phyloP scores from a whole-genome alignment of 225 moss, liverwort and hornwort species.

The Sphagnum tenellum region DNA sequence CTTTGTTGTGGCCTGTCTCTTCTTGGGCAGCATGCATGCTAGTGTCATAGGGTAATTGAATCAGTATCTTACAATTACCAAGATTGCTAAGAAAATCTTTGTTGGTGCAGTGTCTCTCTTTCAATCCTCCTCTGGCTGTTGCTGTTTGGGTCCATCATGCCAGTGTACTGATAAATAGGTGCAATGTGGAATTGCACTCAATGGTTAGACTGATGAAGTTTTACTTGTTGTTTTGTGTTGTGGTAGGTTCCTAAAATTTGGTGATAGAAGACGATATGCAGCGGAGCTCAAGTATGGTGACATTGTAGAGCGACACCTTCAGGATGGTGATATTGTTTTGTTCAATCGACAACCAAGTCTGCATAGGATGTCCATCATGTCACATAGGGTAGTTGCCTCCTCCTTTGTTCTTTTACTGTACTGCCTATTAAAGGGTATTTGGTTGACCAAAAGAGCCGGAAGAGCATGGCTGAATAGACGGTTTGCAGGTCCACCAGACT shows the following conservation, averaged over 20 bases:
- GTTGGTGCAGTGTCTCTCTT: too few species aligned
- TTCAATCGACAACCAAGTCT: constrained; percentile 97
- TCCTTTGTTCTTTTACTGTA: neutral
- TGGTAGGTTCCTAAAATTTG: constrained; percentile 81
- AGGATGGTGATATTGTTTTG: constrained; percentile 96
- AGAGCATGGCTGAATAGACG: too few species aligned
- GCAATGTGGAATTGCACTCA: neutral
- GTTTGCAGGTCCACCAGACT: too few species aligned
- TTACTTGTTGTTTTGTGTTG: neutral
- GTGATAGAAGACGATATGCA: constrained; percentile 82
- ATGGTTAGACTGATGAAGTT: neutral
- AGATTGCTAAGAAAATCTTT: too few species aligned
- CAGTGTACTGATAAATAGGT: neutral
- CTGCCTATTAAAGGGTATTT: constrained; percentile 2
- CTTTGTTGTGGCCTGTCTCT: too few species aligned
- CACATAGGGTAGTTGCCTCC: constrained; percentile 56
- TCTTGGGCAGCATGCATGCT: too few species aligned
- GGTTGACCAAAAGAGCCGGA: too few species aligned
- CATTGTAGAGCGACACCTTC: constrained; percentile 86
- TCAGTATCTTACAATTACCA: too few species aligned
- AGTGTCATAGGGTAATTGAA: too few species aligned
- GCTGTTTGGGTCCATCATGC: neutral
- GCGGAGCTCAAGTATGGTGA: constrained; percentile 96
- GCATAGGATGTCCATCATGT: constrained; percentile 99
- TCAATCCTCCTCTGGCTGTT: neutral